Conservation (phyloP, 2,329 filamentous ascomycete species). For the Alternaria arbusti region DNA sequence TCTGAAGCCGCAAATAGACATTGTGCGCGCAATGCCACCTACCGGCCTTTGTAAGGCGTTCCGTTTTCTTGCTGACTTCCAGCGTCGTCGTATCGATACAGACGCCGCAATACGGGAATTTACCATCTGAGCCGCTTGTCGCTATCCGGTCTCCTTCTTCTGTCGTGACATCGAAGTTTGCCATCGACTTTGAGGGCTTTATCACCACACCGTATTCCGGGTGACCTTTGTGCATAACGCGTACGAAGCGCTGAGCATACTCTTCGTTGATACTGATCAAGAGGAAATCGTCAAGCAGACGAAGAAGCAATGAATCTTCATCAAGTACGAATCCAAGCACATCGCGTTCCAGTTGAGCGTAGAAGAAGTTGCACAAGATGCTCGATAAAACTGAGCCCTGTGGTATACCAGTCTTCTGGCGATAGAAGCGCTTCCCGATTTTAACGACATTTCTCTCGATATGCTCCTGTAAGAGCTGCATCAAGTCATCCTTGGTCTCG, state of each 20-base stretch:
- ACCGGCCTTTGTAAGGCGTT: slow-evolving; percentile 60
- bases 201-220: slow-evolving; percentile 81
- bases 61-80: slow-evolving; percentile 73
- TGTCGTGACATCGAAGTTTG: slow-evolving; percentile 77
- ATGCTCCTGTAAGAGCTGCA: slow-evolving; percentile 77
- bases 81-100: slow-evolving; percentile 77
- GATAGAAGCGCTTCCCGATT: slow-evolving; percentile 85
- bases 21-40: slow-evolving; percentile 24
- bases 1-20: not conserved
- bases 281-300: slow-evolving; percentile 92
- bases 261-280: slow-evolving; percentile 75
- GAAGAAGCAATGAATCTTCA: slow-evolving; percentile 71
- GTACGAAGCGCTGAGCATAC: slow-evolving; percentile 75
- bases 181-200: slow-evolving; percentile 77
- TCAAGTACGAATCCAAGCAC: slow-evolving; percentile 70
- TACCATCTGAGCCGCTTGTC: slow-evolving; percentile 48
- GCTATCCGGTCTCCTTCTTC: slow-evolving; percentile 53
- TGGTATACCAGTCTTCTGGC: slow-evolving; percentile 87
- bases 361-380: slow-evolving; percentile 93
- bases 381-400: slow-evolving; percentile 91
- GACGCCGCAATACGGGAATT: slow-evolving; percentile 91
- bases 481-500: slow-evolving; percentile 65
- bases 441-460: slow-evolving; percentile 85
- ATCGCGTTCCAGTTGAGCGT: slow-evolving; percentile 80
- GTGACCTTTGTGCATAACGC: slow-evolving; percentile 79